Conservation (phyloP, 352 stramenopile species). For the Phytophthora brassicae region DNA sequence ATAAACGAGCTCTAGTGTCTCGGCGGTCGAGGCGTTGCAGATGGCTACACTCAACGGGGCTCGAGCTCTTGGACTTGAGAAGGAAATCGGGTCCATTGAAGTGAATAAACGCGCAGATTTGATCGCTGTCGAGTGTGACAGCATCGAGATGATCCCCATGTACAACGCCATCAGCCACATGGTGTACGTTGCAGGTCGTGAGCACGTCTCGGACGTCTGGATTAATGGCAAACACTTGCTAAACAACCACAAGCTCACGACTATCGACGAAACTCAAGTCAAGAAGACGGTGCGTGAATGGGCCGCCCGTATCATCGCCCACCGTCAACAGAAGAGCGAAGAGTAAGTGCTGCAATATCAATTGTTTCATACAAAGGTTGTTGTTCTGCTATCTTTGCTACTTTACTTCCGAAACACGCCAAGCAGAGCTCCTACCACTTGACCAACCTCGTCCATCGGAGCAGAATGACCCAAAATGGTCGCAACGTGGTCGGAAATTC, state of each 20-base stretch:
- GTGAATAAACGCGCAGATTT: conserved; percentile 86
- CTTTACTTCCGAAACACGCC: not conserved
- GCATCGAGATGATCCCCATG: conserved; percentile 87
- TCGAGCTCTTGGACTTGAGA: conserved; percentile 77
- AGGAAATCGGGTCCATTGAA: conserved; percentile 84
- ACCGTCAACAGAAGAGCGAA: conserved; percentile 52
- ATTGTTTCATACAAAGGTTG: too few species aligned
- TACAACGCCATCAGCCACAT: conserved; percentile 88
- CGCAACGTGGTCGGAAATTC: conserved; percentile 12
- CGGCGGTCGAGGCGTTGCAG: conserved; percentile 60
- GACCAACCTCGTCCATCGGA: conserved; percentile 20
- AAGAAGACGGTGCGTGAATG: conserved; percentile 68
- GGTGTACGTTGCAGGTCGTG: conserved; percentile 79
- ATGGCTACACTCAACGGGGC: conserved; percentile 92
- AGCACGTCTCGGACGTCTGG: conserved; percentile 91
- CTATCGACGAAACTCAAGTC: conserved; percentile 62
- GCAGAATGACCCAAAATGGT: conserved; percentile 20
- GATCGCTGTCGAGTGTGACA: conserved; percentile 77
- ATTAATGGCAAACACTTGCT: conserved; percentile 86
- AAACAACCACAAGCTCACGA: conserved; percentile 65
- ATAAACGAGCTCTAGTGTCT: conserved; percentile 86
- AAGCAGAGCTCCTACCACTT: conserved; percentile 1
- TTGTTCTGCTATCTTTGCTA: not conserved
- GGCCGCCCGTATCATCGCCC: conserved; percentile 54
- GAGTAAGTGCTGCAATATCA: conserved; percentile 5